These are phyloP conservation scores for Acacia pycnantha DNA, from an alignment of 331 rosid genomes.

Conservation along the genomic window DNA sequence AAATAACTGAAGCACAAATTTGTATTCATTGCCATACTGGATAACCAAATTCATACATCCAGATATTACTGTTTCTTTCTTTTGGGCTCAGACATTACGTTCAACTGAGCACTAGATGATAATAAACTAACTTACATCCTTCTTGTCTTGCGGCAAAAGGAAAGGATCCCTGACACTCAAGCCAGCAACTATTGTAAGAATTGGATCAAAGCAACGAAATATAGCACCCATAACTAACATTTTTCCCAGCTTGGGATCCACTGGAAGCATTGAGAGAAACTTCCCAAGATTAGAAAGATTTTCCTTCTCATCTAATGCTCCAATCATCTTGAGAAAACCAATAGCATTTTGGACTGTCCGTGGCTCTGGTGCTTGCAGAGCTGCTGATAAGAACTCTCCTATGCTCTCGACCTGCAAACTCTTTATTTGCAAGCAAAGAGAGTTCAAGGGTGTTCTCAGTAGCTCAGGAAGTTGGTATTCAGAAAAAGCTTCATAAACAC, in stretches of 20 bases:
- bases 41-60: conserved; percentile 19
- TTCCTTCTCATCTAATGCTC: conserved; percentile 89
- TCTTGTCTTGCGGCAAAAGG: conserved; percentile 96
- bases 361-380: conserved; percentile 87
- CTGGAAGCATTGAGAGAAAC: conserved; percentile 90
- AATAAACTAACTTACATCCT: conserved; percentile 63
- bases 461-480: conserved; percentile 98
- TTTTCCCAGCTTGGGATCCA: conserved; percentile 96
- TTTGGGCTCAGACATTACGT: background rate
- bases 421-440: conserved; percentile 97
- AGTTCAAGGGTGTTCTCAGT: conserved; percentile 91
- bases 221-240: conserved; percentile 96
- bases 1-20: background rate
- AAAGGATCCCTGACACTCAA: conserved; percentile 98
- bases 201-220: conserved; percentile 95
- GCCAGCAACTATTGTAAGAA: conserved; percentile 91
- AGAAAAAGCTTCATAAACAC: conserved; percentile 87
- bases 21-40: conserved; percentile 18
- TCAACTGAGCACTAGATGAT: conserved; percentile 24
- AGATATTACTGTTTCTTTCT: background rate
- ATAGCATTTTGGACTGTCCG: conserved; percentile 94
- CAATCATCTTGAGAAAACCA: conserved; percentile 87
- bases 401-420: conserved; percentile 95
- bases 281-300: conserved; percentile 83
- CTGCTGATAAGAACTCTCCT: conserved; percentile 90